Evolutionary conservation across 2,329 filamentous ascomycete species (phyloP).

Genomic region (Madurella mycetomatis): DNA sequence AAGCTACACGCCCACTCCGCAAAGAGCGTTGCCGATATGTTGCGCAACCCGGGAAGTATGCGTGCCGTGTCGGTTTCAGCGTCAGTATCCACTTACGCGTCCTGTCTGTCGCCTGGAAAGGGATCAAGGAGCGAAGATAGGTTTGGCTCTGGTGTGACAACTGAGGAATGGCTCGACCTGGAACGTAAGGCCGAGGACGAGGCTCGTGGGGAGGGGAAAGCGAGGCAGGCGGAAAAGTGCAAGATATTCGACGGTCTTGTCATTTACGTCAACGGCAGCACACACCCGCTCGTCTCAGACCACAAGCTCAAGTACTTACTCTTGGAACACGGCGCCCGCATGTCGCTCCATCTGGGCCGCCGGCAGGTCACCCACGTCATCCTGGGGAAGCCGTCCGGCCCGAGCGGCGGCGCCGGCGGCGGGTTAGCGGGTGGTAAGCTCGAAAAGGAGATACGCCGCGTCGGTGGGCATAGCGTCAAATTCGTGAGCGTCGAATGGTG

Average conservation of each 20-base stretch:
- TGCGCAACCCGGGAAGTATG: constrained; percentile 45
- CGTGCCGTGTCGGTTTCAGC: constrained; percentile 5
- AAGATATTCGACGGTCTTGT: constrained; percentile 66
- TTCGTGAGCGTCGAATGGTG: constrained; percentile 80
- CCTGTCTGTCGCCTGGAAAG: neutral
- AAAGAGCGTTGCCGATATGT: constrained; percentile 51
- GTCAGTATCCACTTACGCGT: neutral
- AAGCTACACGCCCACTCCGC: constrained; percentile 37
- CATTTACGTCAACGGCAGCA: constrained; percentile 86
- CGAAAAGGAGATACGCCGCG: constrained; percentile 69
- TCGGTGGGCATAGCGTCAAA: constrained; percentile 66
- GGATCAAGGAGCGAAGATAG: neutral
- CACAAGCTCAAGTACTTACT: constrained; percentile 79
- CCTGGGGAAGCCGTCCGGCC: constrained; percentile 56
- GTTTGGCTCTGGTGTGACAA: neutral
- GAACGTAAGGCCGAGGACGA: constrained; percentile 20
- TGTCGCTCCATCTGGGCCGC: constrained; percentile 67
- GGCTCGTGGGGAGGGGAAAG: constrained; percentile 36
- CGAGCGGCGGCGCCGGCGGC: constrained; percentile 59
- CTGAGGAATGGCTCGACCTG: constrained; percentile 5
- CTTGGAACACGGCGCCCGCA: constrained; percentile 65
- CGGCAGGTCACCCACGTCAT: constrained; percentile 82
- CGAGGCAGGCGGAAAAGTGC: constrained; percentile 24
- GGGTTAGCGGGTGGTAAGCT: constrained; percentile 74
- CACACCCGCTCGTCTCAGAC: constrained; percentile 74